Base-by-base conservation (phyloP, 805 yeast genomes). In the Debaryomyces maramus region DNA sequence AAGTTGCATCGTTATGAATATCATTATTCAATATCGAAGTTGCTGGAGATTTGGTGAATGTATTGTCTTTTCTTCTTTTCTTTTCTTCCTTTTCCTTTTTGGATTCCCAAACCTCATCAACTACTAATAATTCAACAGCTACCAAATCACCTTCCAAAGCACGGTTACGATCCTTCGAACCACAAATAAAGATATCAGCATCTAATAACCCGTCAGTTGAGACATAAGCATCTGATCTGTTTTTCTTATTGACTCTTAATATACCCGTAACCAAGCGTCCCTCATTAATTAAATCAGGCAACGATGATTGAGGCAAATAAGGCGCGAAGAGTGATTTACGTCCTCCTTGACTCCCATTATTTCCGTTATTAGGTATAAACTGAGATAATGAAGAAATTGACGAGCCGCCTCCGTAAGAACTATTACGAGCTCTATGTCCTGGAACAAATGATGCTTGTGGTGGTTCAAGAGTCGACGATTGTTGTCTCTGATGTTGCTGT, bases 201-300 rank as follows among this genome's bases (percentile, higher is more conserved):
- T 93, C 99, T 47, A 93, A 75, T 22, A 90, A 76, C 1, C 97
- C 97, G 60, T 90, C 97, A 0, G 98, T 91, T 5, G 96, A 81
- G n/a, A 93, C 98, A 65, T 95, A 93, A 0, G 99, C 99, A 65
- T 93, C 98, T 1, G 97, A 88, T 53, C 99, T 77, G 61, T 93
- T 93, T 64, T 93, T 93, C 64, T 89, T 90, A 67, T 93, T 93
- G 32, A 93, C 99, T 49, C 99, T 78, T 53, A 93, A 71, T 19
- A 84, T 85, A 52, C 99, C 99, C 3, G 95, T 83, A 6, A 93
- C 98, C 38, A 93, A 72, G 47, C 89, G 79, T 15, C 98, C 98
- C 47, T 91, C 97, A 47, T 80, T 78, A 32, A 93, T 83, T 44
- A 93, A 71, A 18, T 83, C 95, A 2, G 98, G 98, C 34, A 93